Base-by-base conservation (phyloP, 2,329 filamentous ascomycete species). In the Colletotrichum melonis region DNA sequence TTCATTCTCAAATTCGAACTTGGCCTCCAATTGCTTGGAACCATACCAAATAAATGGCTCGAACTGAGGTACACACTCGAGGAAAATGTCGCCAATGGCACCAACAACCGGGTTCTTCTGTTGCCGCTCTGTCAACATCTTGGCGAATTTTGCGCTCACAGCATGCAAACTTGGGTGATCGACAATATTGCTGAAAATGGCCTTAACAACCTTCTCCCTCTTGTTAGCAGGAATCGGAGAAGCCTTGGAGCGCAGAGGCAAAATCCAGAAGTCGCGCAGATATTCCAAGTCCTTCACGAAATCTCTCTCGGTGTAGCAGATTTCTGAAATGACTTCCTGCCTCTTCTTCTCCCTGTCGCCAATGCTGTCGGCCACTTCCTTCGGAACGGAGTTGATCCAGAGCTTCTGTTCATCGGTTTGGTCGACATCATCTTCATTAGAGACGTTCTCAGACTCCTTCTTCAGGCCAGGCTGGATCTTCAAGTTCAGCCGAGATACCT, bases 261-360 rank as follows among this genome's bases (percentile, higher is more conserved):
- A 90, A 85, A 99, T 98, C 97, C 97, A 99, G 87, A 98, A 99
- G 85, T 99, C 97, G 74, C 97, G 92, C 35, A 99, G 87, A 80
- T 99, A 99, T 83, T 99, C 97, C 78, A 99, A 87, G 83, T 99
- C 97, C 86, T 99, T 99, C 81, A 99, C 97, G 79, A 99, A 99
- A 84, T 99, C 97, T 77, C 97, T 91, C 82, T 99, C 97, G 0
- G 97, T 99, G 84, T 99, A 99, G 91, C 97, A 98, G 75, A 98
- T 92, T 82, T 99, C 97, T 6, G 96, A 98, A 73, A 99, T 98
- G 77, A 99, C 94, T 81, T 99, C 97, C 81, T 99, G 97, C 57
- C 97, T 91, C 86, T 98, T 98, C 91, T 98, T 97, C 83, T 99
- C 97, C 76, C 90, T 91, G 77, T 99, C 97, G 63, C 92, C 92